Percentiles rank a stretch among this genome's conserved stretches.
These are phyloP conservation scores for Mycena venus DNA, from an alignment of 768 basidiomycete species.

Conservation along the genomic window DNA sequence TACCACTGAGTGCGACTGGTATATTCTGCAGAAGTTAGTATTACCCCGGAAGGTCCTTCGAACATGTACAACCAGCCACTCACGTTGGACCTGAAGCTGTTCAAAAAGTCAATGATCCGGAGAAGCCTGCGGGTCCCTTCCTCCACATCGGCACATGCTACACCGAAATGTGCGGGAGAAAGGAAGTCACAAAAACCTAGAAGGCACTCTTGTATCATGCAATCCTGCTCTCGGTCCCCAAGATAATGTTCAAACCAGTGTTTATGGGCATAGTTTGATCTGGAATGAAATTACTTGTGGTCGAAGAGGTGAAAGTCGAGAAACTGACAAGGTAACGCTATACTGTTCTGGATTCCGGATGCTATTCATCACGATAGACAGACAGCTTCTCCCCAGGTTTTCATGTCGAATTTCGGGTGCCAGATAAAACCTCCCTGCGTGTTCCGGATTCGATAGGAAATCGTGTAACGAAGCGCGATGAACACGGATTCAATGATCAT, in stretches of 20 bases:
- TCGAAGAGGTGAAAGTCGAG: not conserved
- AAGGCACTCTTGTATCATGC: not conserved
- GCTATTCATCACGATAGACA: too few relatives aligned
- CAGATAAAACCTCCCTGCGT: not conserved
- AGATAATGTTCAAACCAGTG: not conserved
- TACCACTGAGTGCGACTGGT: too few relatives aligned
- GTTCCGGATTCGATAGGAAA: not conserved
- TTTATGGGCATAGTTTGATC: not conserved
- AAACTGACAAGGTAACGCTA: not conserved
- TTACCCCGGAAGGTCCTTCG: too few relatives aligned
- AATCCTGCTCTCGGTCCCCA: not conserved
- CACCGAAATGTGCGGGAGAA: not conserved
- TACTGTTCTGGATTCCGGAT: too few relatives aligned
- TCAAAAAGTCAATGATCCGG: not conserved
- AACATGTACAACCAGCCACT: too few relatives aligned
- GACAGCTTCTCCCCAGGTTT: too few relatives aligned
- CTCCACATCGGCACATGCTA: not conserved
- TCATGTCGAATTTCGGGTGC: too few relatives aligned
- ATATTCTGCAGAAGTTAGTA: too few relatives aligned
- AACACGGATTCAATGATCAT: not conserved
- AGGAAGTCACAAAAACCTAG: not conserved
- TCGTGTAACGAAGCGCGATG: not conserved
- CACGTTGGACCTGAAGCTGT: too few relatives aligned
- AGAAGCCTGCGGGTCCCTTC: not conserved
- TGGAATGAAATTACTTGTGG: not conserved